Base-by-base conservation (phyloP, 1,284 basidiomycete genomes). In the Phlebopus sp. region DNA sequence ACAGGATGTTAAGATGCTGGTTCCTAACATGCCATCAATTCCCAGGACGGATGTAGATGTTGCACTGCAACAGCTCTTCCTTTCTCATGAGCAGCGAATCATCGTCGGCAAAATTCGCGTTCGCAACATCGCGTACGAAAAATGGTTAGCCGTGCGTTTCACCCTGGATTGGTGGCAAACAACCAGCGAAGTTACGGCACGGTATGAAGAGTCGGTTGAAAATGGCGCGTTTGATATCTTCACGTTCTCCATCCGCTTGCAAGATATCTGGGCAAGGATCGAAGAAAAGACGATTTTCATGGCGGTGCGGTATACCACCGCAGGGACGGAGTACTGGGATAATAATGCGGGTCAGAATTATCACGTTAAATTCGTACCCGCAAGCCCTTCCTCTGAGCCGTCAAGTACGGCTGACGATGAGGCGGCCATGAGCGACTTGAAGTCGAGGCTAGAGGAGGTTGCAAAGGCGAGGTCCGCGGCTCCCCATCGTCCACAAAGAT, bases 151-250 rank as follows among this genome's bases (percentile, higher is more conserved):
- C 8, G 82, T 92, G 18, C 84, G 95, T 34, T 98, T 97, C 70
- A 97, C 95, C 2, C 80, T 95, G 57, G 95, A 98, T 66, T 79
- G 77, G 60, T 98, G 96, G 95, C 90, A 93, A 68, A 98, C 95
- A 31, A 95, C 91, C 49, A 92, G 87, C 64, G 95, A 98, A 69
- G 90, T 97, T 39, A 82, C 86, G 1, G 94, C 85, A 19, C 82
- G 80, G 37, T 88, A 92, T 66, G 69, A 81, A 43, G 84, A 87
- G 55, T 84, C 86, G 19, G 56, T 86, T 15, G 73, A 74, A 48
- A 69, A 69, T n/a, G 77, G 74, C 37, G 54, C 62, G 30, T 81
- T 82, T 59, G 92, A 95, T 63, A 64, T 81, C 18, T 90, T 90
- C 63, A 62, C 70, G 29, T 90, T 90, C 62, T 67, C 66, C n/a